These are phyloP conservation scores for Fusarium verticillioides DNA, from an alignment of 2,329 filamentous ascomycete genomes.

Conservation along the genomic window DNA sequence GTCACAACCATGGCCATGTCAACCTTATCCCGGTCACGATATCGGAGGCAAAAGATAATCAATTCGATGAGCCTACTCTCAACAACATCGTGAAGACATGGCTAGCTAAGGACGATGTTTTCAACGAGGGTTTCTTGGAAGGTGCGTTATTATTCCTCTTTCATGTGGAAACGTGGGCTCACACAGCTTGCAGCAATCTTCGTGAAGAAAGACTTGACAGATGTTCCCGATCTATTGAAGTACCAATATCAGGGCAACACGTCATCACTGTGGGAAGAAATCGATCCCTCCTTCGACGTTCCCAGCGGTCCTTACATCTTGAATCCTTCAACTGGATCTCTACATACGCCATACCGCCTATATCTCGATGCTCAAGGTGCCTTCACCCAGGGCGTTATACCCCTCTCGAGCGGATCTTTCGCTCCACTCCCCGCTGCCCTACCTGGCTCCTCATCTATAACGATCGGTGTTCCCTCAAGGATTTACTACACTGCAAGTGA, in stretches of 20 bases:
- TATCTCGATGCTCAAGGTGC: not conserved
- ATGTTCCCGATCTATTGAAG: fast-evolving
- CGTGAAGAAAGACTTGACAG: not conserved
- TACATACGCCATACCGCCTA: not conserved
- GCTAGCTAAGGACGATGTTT: not conserved
- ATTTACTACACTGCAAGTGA: not conserved
- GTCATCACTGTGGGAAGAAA: not conserved
- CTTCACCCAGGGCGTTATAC: not conserved
- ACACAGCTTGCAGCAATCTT: too few relatives aligned
- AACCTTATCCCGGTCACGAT: not conserved
- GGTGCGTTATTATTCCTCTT: not conserved
- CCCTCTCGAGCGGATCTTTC: not conserved
- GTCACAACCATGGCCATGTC: fast-evolving
- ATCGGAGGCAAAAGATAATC: not conserved
- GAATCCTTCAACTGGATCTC: not conserved
- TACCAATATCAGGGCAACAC: not conserved
- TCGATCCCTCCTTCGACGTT: not conserved
- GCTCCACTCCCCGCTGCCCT: not conserved
- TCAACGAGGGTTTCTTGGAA: not conserved
- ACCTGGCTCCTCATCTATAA: not conserved
- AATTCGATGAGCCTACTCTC: not conserved
- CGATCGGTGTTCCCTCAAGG: not conserved
- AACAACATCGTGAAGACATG: not conserved
- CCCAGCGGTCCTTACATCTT: not conserved
- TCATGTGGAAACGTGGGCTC: not conserved